phyloP scores from a whole-genome alignment of 2,329 filamentous ascomycete species.

The Diaporthe humulicola region DNA sequence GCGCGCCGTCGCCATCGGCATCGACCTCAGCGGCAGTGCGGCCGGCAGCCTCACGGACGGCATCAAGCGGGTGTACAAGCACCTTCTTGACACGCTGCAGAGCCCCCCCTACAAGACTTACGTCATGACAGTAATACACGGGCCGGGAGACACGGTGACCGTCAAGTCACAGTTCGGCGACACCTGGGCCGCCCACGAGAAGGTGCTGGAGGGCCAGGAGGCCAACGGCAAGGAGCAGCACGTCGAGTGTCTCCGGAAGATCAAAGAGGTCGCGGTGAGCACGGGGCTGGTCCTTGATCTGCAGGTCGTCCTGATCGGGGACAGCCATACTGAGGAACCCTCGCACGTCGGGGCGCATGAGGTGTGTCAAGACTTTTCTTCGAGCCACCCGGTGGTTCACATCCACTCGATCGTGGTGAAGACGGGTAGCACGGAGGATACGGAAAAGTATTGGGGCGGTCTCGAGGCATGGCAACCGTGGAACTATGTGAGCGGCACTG shows the following conservation, averaged over 20 bases:
- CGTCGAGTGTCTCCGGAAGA: conserved; percentile 1
- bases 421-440: neutral
- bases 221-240: neutral
- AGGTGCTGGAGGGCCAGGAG: neutral
- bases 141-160: neutral
- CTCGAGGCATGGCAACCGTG: neutral
- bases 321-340: neutral
- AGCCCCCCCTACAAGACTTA: neutral
- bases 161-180: neutral
- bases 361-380: neutral
- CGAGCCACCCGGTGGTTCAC: neutral
- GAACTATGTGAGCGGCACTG: neutral
- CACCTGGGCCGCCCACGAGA: neutral
- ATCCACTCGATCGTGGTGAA: conserved; percentile 14
- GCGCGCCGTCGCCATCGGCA: conserved; percentile 1
- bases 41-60: neutral
- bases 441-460: neutral
- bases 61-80: conserved; percentile 4
- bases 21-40: conserved; percentile 22
- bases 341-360: neutral
- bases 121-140: conserved; percentile 24
- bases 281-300: neutral
- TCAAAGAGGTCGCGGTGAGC: neutral
- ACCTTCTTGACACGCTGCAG: neutral
- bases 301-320: conserved; percentile 15